Conservation (phyloP, 2,329 filamentous ascomycete genomes). For the Claviceps sp. region DNA sequence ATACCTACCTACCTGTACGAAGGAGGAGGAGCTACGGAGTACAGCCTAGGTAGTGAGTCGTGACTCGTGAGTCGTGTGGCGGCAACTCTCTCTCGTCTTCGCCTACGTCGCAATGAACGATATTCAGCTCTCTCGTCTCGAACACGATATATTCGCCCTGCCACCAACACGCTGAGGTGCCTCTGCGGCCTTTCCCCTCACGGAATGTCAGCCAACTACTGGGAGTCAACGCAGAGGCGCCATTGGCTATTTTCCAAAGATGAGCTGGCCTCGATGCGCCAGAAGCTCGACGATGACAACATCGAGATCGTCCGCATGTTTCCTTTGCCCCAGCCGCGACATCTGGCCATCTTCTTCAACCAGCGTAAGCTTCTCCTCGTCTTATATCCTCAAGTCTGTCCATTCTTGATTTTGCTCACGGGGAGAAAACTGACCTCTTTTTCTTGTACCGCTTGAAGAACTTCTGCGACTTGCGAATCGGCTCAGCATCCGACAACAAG, state of each 20-base stretch:
- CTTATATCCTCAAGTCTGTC: background rate
- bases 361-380: conserved; percentile 46
- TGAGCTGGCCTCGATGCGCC: conserved; percentile 61
- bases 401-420: background rate
- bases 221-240: conserved; percentile 82
- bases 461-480: conserved; percentile 73
- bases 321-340: conserved; percentile 66
- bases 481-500: conserved; percentile 76
- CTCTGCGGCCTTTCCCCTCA: conserved; percentile 6
- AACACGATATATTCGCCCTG: background rate
- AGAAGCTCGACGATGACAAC: conserved; percentile 65
- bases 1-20: too few species aligned
- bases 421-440: background rate
- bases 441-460: conserved; percentile 33
- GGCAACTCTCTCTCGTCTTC: background rate
- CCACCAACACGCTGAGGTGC: background rate
- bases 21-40: too few species aligned
- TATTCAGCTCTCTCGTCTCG: background rate
- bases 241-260: conserved; percentile 85
- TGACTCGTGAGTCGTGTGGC: too few species aligned
- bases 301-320: conserved; percentile 62
- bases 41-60: too few species aligned
- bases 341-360: conserved; percentile 85
- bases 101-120: background rate
- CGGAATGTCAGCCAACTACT: conserved; percentile 86